Evolutionary conservation across 805 yeast species (phyloP).

Genomic region (Yamadazyma akitaensis): DNA sequence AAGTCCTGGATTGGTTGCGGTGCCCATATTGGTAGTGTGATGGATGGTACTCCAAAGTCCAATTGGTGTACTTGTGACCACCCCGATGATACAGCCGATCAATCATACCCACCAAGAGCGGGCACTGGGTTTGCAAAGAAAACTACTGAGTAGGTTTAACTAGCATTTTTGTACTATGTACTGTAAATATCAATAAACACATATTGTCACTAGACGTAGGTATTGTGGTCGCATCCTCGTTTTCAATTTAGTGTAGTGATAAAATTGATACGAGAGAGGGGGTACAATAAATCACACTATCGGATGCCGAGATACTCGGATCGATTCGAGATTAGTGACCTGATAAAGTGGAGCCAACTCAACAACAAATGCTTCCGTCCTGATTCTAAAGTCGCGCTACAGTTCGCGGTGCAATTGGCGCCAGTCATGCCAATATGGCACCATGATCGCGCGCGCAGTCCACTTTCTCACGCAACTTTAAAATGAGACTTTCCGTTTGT

Average conservation of each 20-base stretch:
- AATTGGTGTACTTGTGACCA: constrained; percentile 57
- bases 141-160: constrained; percentile 3
- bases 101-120: constrained; percentile 53
- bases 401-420: too few relatives aligned
- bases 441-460: too few relatives aligned
- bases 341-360: not conserved
- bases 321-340: not conserved
- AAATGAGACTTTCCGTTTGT: too few relatives aligned
- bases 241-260: too few relatives aligned
- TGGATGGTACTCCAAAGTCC: constrained; percentile 47
- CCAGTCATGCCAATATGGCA: too few relatives aligned
- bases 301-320: too few relatives aligned
- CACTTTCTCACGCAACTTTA: too few relatives aligned
- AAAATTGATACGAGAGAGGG: not conserved
- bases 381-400: not conserved
- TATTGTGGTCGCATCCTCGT: too few relatives aligned
- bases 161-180: not conserved
- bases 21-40: constrained; percentile 49
- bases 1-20: constrained; percentile 70
- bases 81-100: constrained; percentile 35
- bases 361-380: not conserved
- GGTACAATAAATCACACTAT: not conserved
- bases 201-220: not conserved
- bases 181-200: not conserved
- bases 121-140: constrained; percentile 54